phyloP scores from a whole-genome alignment of 371 early-diverging fungal genomes.

The Lichtheimia hyalospora region DNA sequence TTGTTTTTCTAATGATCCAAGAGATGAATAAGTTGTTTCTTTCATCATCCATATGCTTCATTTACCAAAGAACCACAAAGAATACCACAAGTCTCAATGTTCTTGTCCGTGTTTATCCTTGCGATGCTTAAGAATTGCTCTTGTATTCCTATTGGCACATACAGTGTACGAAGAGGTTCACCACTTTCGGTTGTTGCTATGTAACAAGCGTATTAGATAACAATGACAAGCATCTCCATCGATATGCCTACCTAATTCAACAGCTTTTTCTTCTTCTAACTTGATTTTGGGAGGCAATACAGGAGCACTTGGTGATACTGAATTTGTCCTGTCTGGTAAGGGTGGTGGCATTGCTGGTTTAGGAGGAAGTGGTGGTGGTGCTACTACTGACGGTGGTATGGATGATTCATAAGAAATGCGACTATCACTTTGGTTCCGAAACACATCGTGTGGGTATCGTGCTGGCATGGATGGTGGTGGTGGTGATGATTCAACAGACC shows the following conservation, averaged over 20 bases:
- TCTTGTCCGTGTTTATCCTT: conserved; percentile 68
- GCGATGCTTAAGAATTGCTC: conserved; percentile 77
- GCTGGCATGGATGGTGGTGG: too few relatives aligned
- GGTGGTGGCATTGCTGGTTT: conserved; percentile 9
- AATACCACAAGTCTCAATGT: conserved; percentile 92
- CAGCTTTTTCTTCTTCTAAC: conserved; percentile 3
- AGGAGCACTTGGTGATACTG: conserved; percentile 16
- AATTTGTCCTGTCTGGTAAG: background rate
- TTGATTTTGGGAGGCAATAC: conserved; percentile 35
- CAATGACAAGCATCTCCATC: background rate
- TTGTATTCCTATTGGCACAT: conserved; percentile 64
- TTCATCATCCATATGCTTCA: background rate
- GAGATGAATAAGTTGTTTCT: background rate
- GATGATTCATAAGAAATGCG: background rate
- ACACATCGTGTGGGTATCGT: background rate
- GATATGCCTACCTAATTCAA: background rate
- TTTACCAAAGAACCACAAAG: conserved; percentile 76
- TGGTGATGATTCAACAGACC: too few relatives aligned
- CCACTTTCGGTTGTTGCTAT: conserved; percentile 61
- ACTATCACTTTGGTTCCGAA: conserved; percentile 32
- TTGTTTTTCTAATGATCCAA: conserved; percentile 53
- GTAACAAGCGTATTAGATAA: background rate
- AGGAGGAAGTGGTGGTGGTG: conserved; percentile 12
- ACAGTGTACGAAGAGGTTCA: conserved; percentile 63
- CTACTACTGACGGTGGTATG: background rate